Conservation (phyloP, 495 filamentous ascomycete species). For the Antarctomyces pellizariae region DNA sequence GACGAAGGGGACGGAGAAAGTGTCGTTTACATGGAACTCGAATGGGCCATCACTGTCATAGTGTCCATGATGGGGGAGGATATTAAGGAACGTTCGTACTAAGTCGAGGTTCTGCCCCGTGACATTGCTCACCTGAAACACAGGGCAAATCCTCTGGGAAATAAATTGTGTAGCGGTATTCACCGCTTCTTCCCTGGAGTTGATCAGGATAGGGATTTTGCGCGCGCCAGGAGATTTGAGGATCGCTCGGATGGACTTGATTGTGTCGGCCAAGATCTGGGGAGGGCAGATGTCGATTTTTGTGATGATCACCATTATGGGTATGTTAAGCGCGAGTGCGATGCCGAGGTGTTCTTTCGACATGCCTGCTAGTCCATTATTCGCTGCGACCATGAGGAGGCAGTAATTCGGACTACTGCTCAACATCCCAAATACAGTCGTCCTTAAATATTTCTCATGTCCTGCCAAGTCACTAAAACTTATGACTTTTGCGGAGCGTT, state of each 20-base stretch:
- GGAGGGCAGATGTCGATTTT: constrained; percentile 98
- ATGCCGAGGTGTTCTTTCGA: constrained; percentile 95
- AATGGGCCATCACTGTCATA: constrained; percentile 76
- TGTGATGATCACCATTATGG: constrained; percentile 93
- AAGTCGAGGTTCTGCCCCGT: constrained; percentile 63
- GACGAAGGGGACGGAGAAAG: constrained; percentile 94
- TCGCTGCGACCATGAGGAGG: constrained; percentile 92
- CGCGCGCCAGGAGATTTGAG: constrained; percentile 80
- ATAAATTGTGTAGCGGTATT: constrained; percentile 94
- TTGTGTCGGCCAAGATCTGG: constrained; percentile 81
- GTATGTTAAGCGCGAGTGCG: constrained; percentile 82
- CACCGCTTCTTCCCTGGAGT: constrained; percentile 72
- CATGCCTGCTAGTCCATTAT: constrained; percentile 95
- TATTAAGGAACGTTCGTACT: constrained; percentile 82
- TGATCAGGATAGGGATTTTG: constrained; percentile 97
- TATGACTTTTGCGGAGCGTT: constrained; percentile 87
- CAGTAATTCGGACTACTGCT: constrained; percentile 96
- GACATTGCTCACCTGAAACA: constrained; percentile 96
- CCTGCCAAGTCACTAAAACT: constrained; percentile 90
- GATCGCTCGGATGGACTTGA: constrained; percentile 77
- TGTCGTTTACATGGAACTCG: constrained; percentile 93
- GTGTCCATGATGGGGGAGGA: constrained; percentile 82
- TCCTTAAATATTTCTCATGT: constrained; percentile 86
- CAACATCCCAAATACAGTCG: constrained; percentile 86
- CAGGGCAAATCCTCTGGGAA: constrained; percentile 80